Base-by-base conservation (phyloP, 768 basidiomycete genomes). In the Russula abietina region DNA sequence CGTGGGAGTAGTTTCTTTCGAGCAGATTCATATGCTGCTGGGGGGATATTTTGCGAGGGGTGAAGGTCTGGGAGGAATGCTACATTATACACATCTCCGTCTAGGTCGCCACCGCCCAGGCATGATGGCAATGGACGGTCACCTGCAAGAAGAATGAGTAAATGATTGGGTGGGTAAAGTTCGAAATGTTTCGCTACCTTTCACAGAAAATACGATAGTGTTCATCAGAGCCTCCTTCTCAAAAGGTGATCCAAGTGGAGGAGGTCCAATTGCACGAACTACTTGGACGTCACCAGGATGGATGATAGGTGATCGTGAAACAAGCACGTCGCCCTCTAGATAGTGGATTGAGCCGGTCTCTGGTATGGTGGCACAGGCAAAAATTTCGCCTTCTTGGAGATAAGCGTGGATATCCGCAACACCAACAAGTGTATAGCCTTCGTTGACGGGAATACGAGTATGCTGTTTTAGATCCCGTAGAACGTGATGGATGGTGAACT, bases 251-350 rank as follows among this genome's bases (percentile, higher is more conserved):
- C 75, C 80, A 12, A 70, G 64, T 0, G 83, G 82, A 0, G 86
- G 86, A n/a, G 63, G 65, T 38, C 86, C 86, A 32, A 88, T 85
- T 1, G 85, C 86, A 17, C 69, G 66, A 1, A 77, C 85, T n/a
- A 84, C 70, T 68, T 82, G 84, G 14, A 85, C 80, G 66, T 87
- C 86, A 2, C 85, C 87, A 5, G 86, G 87, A 67, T 87, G 86
- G 32, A 86, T 87, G 1, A 80, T 81, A 0, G 87, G 87, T 3
- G 84, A 87, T 14, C 87, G 79, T 5, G 83, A 85, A 41, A 89
- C 77, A 45, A 86, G 66, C 4, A 82, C 74, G 2, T 71, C 75
- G 0, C 88, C 87, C 63, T 81, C 73, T 1, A 88, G 75, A 68
- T 81, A 87, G 4, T 72, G 70, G 0, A 72, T 64, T 16, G 60